These are phyloP conservation scores for Coprinopsis strossmayeri DNA, from an alignment of 768 basidiomycete species.

Conservation along the genomic window DNA sequence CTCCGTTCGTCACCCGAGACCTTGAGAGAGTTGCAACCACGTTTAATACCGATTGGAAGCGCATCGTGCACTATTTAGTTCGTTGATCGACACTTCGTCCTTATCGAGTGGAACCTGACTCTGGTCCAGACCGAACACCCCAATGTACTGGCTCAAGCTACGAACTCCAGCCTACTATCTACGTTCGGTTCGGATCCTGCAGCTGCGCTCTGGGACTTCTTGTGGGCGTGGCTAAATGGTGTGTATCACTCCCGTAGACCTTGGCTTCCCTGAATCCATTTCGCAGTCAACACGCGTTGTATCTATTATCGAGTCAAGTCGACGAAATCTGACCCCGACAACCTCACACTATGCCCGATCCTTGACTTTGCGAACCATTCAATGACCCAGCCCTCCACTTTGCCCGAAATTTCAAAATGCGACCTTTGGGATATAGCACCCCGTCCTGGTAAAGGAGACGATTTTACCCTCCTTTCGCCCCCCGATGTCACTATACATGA, in stretches of 20 bases:
- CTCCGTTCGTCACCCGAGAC: conserved; percentile 13
- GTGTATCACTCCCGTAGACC: conserved; percentile 16
- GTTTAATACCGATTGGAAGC: conserved; percentile 56
- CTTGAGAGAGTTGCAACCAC: conserved; percentile 37
- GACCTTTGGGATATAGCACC: conserved; percentile 32
- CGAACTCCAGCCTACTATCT: conserved; percentile 5
- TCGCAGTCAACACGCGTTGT: conserved; percentile 84
- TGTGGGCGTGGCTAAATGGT: conserved; percentile 96
- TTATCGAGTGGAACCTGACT: conserved; percentile 10
- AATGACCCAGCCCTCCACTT: conserved; percentile 32
- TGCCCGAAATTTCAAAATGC: conserved; percentile 29
- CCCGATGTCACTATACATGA: conserved; percentile 29
- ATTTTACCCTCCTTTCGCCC: conserved; percentile 48
- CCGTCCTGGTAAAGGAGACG: conserved; percentile 29
- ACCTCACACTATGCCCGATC: conserved; percentile 83
- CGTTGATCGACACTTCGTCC: conserved; percentile 20
- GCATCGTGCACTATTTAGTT: conserved; percentile 48
- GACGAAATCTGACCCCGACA: conserved; percentile 52
- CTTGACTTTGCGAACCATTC: conserved; percentile 89
- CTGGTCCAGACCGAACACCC: conserved; percentile 16
- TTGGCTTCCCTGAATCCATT: conserved; percentile 1
- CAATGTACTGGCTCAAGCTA: conserved; percentile 4
- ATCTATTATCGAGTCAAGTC: conserved; percentile 61
- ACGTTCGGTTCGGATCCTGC: conserved; percentile 11
- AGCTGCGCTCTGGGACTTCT: conserved; percentile 39